A percentile compares a stretch with the other conserved stretches of the same genome.
These are phyloP conservation scores for Ophiostoma quercus DNA, from an alignment of 2,329 filamentous ascomycete genomes.

Conservation along the genomic window DNA sequence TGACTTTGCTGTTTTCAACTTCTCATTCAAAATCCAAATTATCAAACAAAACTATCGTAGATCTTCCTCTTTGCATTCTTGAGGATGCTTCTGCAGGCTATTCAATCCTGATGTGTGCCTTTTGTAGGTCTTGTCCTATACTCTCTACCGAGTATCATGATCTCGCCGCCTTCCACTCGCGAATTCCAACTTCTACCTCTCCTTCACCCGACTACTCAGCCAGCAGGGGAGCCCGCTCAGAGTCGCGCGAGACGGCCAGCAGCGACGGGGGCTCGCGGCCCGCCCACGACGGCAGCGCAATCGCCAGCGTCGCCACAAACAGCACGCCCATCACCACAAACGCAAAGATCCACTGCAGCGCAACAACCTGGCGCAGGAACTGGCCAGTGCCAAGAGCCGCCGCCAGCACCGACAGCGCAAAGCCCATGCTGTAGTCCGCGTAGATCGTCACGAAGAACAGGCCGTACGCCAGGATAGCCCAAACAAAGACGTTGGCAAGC, in stretches of 20 bases:
- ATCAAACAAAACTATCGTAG: neutral
- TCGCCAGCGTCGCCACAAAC: constrained; percentile 60
- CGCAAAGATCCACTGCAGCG: constrained; percentile 89
- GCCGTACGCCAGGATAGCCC: constrained; percentile 73
- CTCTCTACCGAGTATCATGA: neutral
- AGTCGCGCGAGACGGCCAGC: constrained; percentile 37
- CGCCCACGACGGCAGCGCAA: constrained; percentile 60
- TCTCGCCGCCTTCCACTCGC: neutral
- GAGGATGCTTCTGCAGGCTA: neutral
- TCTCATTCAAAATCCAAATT: neutral
- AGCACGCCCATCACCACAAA: constrained; percentile 75
- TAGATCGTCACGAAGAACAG: constrained; percentile 67
- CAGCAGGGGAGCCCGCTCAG: constrained; percentile 59
- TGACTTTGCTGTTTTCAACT: neutral
- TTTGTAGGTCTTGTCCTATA: neutral
- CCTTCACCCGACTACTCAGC: constrained; percentile 35
- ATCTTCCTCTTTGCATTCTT: neutral
- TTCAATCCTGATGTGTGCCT: neutral
- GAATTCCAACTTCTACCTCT: too few species aligned
- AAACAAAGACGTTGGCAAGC: constrained; percentile 82
- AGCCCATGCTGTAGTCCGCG: constrained; percentile 74
- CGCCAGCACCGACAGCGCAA: constrained; percentile 66
- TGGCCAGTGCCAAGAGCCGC: constrained; percentile 74
- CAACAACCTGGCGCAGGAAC: constrained; percentile 65
- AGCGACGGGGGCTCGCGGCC: constrained; percentile 45